Evolutionary conservation across 805 yeast species (phyloP), one percentile per base, ranked within the genome.

Genomic region (Candida boidinii): DNA sequence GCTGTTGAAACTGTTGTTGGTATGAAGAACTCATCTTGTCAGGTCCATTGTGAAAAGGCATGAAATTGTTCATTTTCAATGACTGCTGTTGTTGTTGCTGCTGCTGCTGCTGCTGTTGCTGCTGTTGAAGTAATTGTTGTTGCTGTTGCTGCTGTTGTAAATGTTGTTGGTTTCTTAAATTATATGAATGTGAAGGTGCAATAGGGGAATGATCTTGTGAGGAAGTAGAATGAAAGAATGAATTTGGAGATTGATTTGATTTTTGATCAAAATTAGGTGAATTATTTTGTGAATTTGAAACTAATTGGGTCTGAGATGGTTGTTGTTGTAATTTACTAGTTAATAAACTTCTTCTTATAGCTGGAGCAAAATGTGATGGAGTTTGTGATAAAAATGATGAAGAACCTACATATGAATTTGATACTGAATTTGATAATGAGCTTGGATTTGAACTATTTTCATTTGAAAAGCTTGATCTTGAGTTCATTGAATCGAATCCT

Each of bases 41-140:
- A 5, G 74, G 75, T 3, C 73, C 62, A 44, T 68, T 64, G 44
- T 67, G 72, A 34, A 43, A 54, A 30, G 69, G 58, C 27, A 56
- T 48, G n/a, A 39, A 42, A 56, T 13, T 58, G 45, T 20, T 39
- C 46, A 5, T 23, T 29, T 23, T 36, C 38, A 28, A 35, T 13
- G 27, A 27, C 28, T 33, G 34, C 17, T 26, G 33, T 23, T 23
- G 26, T 20, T 29, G 27, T 18, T 27, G 23, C 10, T 18, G 28
- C 4, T 15, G 3, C 15, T 35, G 38, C 15, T 35, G 38, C 15
- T 36, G 35, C 23, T 10, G 32, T 23, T 18, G 35, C 16, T 25
- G 26, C 4, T 28, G 35, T 20, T 33, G 35, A 17, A 29, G 28
- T 5, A 18, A 3, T 18, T 35, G 38, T 17, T 35, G 38, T 17